Evolutionary conservation across 2,329 filamentous ascomycete species (phyloP).

Genomic region (Meredithiella fracta): DNA sequence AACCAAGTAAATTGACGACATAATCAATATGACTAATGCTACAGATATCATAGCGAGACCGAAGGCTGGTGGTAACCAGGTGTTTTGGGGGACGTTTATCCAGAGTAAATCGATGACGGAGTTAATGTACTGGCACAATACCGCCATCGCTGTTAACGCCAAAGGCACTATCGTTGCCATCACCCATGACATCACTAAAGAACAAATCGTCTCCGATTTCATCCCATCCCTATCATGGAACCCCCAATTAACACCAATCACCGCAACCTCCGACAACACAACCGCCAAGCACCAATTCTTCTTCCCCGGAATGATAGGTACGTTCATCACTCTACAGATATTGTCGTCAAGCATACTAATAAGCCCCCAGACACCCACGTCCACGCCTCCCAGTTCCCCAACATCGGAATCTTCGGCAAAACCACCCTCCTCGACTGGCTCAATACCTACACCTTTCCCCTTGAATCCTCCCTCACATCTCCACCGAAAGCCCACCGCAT

Average conservation of each 20-base stretch:
- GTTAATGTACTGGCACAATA: conserved; percentile 35
- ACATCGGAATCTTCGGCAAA: conserved; percentile 84
- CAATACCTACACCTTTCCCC: conserved; percentile 83
- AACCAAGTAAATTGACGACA: too few species aligned
- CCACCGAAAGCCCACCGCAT: conserved; percentile 47
- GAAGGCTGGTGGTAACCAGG: conserved; percentile 17
- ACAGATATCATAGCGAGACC: too few species aligned
- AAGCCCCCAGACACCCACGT: conserved; percentile 95
- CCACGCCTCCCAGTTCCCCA: conserved; percentile 89
- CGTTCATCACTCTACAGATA: conserved; percentile 18
- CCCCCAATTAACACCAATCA: conserved; percentile 24
- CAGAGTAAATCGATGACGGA: conserved; percentile 32
- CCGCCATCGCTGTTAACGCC: conserved; percentile 34
- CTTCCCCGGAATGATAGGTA: conserved; percentile 70
- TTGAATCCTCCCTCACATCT: conserved; percentile 60
- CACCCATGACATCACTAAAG: conserved; percentile 22
- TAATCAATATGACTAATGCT: too few species aligned
- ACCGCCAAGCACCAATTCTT: conserved; percentile 47
- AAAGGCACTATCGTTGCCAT: conserved; percentile 35
- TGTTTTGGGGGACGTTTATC: conserved; percentile 40
- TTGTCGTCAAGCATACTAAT: too few species aligned
- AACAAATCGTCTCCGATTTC: conserved; percentile 21
- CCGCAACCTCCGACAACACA: conserved; percentile 13
- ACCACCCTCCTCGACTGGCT: conserved; percentile 89
- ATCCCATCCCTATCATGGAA: conserved; percentile 31